These are phyloP conservation scores for Fomitopsis serialis DNA, from an alignment of 768 basidiomycete species.

Conservation along the genomic window DNA sequence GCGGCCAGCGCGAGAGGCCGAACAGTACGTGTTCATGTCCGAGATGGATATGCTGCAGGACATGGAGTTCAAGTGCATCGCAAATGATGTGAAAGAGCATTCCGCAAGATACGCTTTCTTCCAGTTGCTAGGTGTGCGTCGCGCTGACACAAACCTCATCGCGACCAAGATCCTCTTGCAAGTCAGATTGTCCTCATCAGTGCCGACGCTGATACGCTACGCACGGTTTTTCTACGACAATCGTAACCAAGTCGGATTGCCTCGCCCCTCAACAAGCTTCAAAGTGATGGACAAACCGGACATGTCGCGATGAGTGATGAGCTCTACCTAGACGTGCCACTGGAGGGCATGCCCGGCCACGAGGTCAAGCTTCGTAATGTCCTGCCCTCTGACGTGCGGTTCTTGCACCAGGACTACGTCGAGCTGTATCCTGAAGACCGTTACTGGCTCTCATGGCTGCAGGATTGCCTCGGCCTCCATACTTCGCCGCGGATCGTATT, in stretches of 20 bases:
- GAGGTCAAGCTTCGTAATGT: not conserved
- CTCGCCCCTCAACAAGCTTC: not conserved
- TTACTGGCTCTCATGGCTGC: conserved; percentile 14
- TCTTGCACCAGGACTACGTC: not conserved
- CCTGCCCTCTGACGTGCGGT: not conserved
- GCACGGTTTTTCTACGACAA: not conserved
- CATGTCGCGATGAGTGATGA: not conserved
- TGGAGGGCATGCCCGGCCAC: not conserved
- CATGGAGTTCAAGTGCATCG: not conserved
- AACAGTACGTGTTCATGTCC: not conserved
- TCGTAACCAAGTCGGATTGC: not conserved
- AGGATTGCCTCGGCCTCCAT: conserved; percentile 7
- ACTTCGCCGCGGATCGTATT: conserved; percentile 9
- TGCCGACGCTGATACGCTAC: not conserved
- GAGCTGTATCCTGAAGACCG: not conserved
- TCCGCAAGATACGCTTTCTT: not conserved
- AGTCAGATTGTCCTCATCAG: not conserved
- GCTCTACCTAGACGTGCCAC: not conserved
- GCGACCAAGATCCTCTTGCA: not conserved
- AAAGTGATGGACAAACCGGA: not conserved
- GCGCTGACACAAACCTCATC: not conserved
- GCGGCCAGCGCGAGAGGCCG: not conserved
- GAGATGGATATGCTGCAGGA: not conserved
- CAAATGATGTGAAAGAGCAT: not conserved
- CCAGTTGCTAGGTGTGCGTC: not conserved